Conservation (phyloP, 768 basidiomycete species). For the Phlebiopsis flavidoalba region DNA sequence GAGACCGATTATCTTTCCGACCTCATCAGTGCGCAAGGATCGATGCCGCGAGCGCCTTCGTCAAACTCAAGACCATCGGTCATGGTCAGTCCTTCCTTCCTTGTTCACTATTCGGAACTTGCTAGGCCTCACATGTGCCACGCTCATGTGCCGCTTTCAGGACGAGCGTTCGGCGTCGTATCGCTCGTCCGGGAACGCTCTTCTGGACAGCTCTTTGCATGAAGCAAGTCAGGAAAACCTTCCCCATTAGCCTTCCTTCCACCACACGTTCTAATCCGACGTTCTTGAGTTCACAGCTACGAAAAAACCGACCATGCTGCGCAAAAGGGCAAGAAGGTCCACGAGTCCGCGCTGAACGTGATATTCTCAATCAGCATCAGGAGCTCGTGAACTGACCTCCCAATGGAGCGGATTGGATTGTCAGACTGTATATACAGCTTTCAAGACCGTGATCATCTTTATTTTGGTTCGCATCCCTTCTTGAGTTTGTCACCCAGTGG, state of each 20-base stretch:
- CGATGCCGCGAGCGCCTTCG: constrained; percentile 78
- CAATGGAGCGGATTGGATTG: constrained; percentile 86
- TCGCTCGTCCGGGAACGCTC: constrained; percentile 82
- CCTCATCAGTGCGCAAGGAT: constrained; percentile 75
- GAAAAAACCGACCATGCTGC: constrained; percentile 90
- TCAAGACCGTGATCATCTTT: constrained; percentile 92
- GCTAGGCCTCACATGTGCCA: constrained; percentile 12
- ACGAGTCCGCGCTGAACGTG: constrained; percentile 94
- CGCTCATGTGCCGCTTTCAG: constrained; percentile 35
- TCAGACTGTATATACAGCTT: constrained; percentile 90
- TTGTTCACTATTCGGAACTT: too few species aligned
- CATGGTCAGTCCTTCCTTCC: constrained; percentile 55
- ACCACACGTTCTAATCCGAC: constrained; percentile 17
- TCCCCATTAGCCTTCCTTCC: constrained; percentile 6
- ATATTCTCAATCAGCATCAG: constrained; percentile 51
- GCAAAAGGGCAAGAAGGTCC: constrained; percentile 96
- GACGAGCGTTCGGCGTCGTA: constrained; percentile 96
- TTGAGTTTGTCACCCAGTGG: not conserved
- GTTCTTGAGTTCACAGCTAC: constrained; percentile 44
- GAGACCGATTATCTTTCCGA: constrained; percentile 91
- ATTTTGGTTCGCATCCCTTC: constrained; percentile 62
- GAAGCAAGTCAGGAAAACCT: constrained; percentile 72
- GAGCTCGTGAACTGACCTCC: constrained; percentile 54
- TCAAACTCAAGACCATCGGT: constrained; percentile 89
- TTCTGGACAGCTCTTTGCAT: constrained; percentile 82